These are phyloP conservation scores for Chiua virens DNA, from an alignment of 768 basidiomycete genomes.

Conservation along the genomic window DNA sequence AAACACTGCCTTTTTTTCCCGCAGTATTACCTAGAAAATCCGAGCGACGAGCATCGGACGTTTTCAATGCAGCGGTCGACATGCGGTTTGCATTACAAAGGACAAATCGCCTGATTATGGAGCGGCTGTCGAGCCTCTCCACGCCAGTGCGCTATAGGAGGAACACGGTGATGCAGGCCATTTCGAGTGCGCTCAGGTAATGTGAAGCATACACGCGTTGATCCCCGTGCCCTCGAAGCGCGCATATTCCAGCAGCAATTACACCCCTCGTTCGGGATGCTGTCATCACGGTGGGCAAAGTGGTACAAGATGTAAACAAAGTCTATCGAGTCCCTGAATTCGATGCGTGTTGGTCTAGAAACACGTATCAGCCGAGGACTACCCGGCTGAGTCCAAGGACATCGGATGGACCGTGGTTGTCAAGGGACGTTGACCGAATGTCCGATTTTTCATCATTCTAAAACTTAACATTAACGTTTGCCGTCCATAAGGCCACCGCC, in stretches of 20 bases:
- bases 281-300: constrained; percentile 22
- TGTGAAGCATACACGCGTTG: constrained; percentile 18
- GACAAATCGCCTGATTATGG: constrained; percentile 6
- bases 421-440: constrained; percentile 15
- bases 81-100: constrained; percentile 1
- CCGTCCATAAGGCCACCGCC: constrained; percentile 10
- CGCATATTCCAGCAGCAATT: constrained; percentile 12
- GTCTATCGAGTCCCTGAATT: constrained; percentile 21
- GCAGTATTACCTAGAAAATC: neutral
- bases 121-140: constrained; percentile 5
- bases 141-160: constrained; percentile 11
- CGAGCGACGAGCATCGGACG: constrained; percentile 1
- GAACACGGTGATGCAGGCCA: constrained; percentile 7
- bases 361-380: constrained; percentile 17
- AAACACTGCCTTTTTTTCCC: constrained; percentile 16
- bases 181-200: constrained; percentile 20
- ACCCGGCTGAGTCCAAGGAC: constrained; percentile 20
- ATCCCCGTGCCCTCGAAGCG: constrained; percentile 26
- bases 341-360: constrained; percentile 14
- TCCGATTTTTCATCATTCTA: constrained; percentile 7
- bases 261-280: constrained; percentile 25
- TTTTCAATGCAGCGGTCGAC: constrained; percentile 4
- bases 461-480: constrained; percentile 21
- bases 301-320: constrained; percentile 16
- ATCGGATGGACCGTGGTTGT: neutral